Evolutionary conservation across 768 basidiomycete genomes (phyloP).

Genomic region (Leccinum aurantiacum): DNA sequence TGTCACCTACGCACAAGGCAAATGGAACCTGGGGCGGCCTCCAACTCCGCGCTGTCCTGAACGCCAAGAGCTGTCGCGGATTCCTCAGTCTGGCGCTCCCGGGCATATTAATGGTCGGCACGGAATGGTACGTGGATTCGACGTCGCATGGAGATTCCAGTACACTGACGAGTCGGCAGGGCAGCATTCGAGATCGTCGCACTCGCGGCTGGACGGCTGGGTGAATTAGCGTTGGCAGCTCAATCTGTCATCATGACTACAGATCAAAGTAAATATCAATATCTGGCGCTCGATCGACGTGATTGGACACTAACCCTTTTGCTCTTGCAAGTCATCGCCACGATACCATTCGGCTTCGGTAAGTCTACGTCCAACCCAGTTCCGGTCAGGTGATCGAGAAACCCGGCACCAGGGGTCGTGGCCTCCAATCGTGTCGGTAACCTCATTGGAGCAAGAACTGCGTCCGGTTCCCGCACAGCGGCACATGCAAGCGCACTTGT

Average conservation of each 20-base stretch:
- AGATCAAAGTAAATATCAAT: conserved; percentile 56
- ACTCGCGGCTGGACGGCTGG: conserved; percentile 70
- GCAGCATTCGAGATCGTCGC: conserved; percentile 83
- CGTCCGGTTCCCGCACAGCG: conserved; percentile 51
- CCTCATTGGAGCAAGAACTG: conserved; percentile 59
- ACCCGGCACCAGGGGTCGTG: conserved; percentile 50
- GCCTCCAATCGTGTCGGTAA: conserved; percentile 75
- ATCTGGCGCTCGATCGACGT: neutral
- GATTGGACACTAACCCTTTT: neutral
- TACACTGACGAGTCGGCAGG: conserved; percentile 40
- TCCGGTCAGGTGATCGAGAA: neutral
- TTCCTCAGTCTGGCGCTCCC: conserved; percentile 74
- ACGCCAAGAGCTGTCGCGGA: conserved; percentile 46
- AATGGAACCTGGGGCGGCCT: conserved; percentile 69
- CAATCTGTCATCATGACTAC: conserved; percentile 81
- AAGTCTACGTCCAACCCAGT: neutral
- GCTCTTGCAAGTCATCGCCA: conserved; percentile 54
- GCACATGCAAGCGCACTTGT: conserved; percentile 65
- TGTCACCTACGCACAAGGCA: conserved; percentile 51
- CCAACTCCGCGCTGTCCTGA: conserved; percentile 44
- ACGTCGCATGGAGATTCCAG: neutral
- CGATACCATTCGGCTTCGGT: conserved; percentile 75
- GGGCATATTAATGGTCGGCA: conserved; percentile 76
- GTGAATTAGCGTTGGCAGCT: conserved; percentile 64
- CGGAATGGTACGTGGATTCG: conserved; percentile 60